Base-by-base conservation (phyloP, 805 yeast species). In the Ogataea glucozyma region DNA sequence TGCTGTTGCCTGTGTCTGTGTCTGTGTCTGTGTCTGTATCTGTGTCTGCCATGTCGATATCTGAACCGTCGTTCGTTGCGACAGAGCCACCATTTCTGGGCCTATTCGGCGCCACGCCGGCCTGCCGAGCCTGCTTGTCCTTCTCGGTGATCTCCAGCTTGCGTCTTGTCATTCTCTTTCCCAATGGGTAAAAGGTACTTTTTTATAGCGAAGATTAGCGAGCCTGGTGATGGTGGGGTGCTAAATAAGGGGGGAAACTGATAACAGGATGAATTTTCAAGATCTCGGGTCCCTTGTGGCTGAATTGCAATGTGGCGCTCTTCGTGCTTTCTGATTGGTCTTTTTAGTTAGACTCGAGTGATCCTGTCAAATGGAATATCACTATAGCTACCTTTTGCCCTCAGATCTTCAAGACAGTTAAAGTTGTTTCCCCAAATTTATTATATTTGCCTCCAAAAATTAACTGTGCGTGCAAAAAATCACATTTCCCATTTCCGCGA, bases 401-500 rank as follows among this genome's bases (percentile, higher is more conserved):
- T 34, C 26, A 16, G 24, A 9, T 27, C 8, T 27, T 5, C 18
- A 5, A n/a, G n/a, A n/a, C n/a, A n/a, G n/a, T n/a, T n/a, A n/a
- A n/a, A n/a, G n/a, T 16, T 5, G 21, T 5, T 19, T 29, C 18
- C 38, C 26, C 27, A n/a, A 23, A 23, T 31, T 31, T 31, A 17
- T 16, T 30, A 16, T 18, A 19, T 31, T 34, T 34, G 26, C 27
- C 37, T 27, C 20, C 30, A 35, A 17, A 31, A 44, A 26, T 37
- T 40, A 37, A 32, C n/a, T n/a, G n/a, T n/a, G n/a, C n/a, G n/a
- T n/a, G n/a, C n/a, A n/a, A n/a, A n/a, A n/a, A n/a, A n/a, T n/a
- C n/a, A n/a, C n/a, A n/a, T n/a, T n/a, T 48, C 49, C 49, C 44
- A 43, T 44, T 51, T 48, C 30, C 32, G 32, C 38, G 44, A 51